Evolutionary conservation across 768 basidiomycete genomes (phyloP).

Genomic region (Hemileccinum rubropunctum): DNA sequence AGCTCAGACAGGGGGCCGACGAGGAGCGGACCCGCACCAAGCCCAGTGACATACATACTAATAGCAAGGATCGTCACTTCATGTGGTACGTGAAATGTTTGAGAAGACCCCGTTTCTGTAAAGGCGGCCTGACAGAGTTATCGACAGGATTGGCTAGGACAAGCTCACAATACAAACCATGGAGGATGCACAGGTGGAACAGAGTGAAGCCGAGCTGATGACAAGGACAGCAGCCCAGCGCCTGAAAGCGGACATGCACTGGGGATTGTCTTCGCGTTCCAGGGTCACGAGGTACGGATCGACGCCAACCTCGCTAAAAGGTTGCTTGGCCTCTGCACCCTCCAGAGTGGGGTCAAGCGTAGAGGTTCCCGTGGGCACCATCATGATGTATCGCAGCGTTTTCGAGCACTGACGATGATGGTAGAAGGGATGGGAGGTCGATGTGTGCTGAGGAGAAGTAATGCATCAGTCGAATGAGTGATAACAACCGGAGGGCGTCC

Average conservation of each 20-base stretch:
- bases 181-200: slow-evolving; percentile 55
- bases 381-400: not conserved
- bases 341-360: slow-evolving; percentile 9
- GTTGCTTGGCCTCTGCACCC: slow-evolving; percentile 1
- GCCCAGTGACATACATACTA: slow-evolving; percentile 42
- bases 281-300: slow-evolving; percentile 34
- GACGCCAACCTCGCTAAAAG: slow-evolving; percentile 1
- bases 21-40: slow-evolving; percentile 34
- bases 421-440: not conserved
- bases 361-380: slow-evolving; percentile 9
- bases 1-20: slow-evolving; percentile 44
- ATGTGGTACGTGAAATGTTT: slow-evolving; percentile 49
- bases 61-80: slow-evolving; percentile 51
- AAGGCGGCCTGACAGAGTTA: slow-evolving; percentile 47
- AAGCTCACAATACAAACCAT: slow-evolving; percentile 38
- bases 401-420: not conserved
- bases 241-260: slow-evolving; percentile 36
- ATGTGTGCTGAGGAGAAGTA: not conserved
- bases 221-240: slow-evolving; percentile 44
- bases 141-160: not conserved
- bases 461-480: not conserved
- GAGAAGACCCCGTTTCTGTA: slow-evolving; percentile 57
- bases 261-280: slow-evolving; percentile 42
- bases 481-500: slow-evolving; percentile 9
- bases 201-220: slow-evolving; percentile 47